These are phyloP conservation scores for Boletus reticuloceps DNA, from an alignment of 768 basidiomycete species.

Conservation along the genomic window DNA sequence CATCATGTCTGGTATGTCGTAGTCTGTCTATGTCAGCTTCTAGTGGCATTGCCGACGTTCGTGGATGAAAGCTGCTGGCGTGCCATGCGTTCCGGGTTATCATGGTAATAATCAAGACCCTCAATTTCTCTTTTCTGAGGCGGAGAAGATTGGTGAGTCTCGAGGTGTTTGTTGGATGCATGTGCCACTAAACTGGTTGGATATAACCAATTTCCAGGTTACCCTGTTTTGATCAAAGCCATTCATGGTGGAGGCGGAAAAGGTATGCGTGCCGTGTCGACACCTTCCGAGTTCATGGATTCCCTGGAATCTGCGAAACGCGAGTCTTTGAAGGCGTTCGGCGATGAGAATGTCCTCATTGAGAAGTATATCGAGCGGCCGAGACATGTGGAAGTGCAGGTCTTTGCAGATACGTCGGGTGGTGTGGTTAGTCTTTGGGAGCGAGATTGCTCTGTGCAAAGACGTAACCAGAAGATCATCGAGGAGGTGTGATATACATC, in stretches of 20 bases:
- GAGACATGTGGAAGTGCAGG: slow-evolving; percentile 91
- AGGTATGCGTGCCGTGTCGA: slow-evolving; percentile 84
- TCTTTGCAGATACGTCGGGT: slow-evolving; percentile 84
- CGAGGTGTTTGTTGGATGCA: not conserved
- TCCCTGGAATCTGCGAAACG: slow-evolving; percentile 85
- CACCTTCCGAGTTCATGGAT: slow-evolving; percentile 69
- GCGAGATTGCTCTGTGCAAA: slow-evolving; percentile 87
- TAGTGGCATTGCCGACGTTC: slow-evolving; percentile 2
- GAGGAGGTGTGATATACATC: slow-evolving; percentile 57
- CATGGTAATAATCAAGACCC: slow-evolving; percentile 82
- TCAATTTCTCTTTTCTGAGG: slow-evolving; percentile 62
- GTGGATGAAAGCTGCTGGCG: slow-evolving; percentile 63
- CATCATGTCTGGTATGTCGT: slow-evolving; percentile 73
- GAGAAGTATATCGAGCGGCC: slow-evolving; percentile 88
- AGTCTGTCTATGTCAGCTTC: not conserved
- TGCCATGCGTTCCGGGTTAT: slow-evolving; percentile 94
- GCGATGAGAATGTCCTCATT: slow-evolving; percentile 81
- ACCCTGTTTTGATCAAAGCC: slow-evolving; percentile 95
- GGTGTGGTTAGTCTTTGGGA: slow-evolving; percentile 93
- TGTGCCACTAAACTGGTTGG: not conserved
- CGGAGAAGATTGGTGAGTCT: slow-evolving; percentile 61
- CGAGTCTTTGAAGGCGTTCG: slow-evolving; percentile 85
- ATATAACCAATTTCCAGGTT: slow-evolving; percentile 45
- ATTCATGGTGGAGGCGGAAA: slow-evolving; percentile 95
- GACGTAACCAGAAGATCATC: slow-evolving; percentile 94